Evolutionary conservation across 495 filamentous ascomycete species (phyloP), one percentile per base, ranked within the genome.

Genomic region (Cenococcum geophilum): DNA sequence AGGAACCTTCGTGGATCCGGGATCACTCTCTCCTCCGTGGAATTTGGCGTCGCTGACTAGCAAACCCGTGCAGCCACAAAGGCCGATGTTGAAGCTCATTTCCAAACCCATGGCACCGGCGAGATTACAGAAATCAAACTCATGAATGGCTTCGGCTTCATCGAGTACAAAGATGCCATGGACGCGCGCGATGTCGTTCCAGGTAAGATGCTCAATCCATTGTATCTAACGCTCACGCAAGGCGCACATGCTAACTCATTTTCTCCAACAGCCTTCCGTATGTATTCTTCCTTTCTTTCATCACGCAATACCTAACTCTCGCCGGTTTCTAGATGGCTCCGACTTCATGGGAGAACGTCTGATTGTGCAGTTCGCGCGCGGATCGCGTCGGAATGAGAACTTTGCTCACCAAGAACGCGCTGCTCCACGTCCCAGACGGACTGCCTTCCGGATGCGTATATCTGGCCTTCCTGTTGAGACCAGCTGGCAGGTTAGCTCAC

Each of bases 101-200:
- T 98, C 77, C 87, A 87, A 69, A 89, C 83, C 69, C 89, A 96
- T 83, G 93, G 92, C 63, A 90, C 91, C 67, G 93, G 93, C 65
- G 92, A 95, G 74, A 97, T 98, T 68, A 92, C 86, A 59, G 93
- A 98, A 78, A 91, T 98, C 80, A 98, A 98, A 80, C 85, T 98
- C 64, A 98, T 97, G 95, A 96, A 95, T 73, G 93, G 93, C 65
- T 98, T 98, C 72, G 93, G 93, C 74, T 98, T 98, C 76, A 95
- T 98, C 72, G 95, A 98, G 74, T 98, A 97, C 75, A 92, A 97
- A 73, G 93, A 96, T 80, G 83, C 90, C 42, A 86, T 95, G 82
- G 93, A 97, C 80, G 95, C 93, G 61, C 86, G 91, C 66, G 93
- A 97, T 76, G 90, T 97, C 47, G 93, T 98, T 62, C 93, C 93